These are phyloP conservation scores for Solanum neorickii DNA, from an alignment of 257 asterid species.

Conservation along the genomic window DNA sequence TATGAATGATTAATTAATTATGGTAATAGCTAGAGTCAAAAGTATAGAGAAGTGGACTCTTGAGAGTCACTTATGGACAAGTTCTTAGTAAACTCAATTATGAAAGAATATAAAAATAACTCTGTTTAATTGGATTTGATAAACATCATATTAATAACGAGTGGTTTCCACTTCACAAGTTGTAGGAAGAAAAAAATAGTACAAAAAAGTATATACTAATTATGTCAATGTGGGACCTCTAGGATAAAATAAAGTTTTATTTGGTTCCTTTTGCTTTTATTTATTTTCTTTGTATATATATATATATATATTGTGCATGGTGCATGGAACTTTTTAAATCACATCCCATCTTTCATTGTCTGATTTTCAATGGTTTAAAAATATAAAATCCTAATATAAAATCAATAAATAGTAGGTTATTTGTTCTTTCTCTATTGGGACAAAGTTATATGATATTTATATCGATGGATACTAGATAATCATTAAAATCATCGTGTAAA, in stretches of 20 bases:
- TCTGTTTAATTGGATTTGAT: constrained; percentile 8
- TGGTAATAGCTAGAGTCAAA: not conserved
- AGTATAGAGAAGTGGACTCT: not conserved
- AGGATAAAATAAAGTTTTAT: not conserved
- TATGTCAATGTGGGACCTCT: not conserved
- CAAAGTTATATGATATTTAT: no score
- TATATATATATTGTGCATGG: not conserved
- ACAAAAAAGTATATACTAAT: not conserved
- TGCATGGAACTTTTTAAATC: not conserved
- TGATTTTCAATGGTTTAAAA: not conserved
- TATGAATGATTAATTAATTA: not conserved
- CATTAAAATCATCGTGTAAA: not conserved
- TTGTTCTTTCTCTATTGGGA: not conserved
- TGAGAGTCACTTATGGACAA: not conserved
- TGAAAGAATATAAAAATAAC: not conserved
- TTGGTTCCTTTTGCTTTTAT: not conserved
- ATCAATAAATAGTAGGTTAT: not conserved
- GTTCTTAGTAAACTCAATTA: not conserved
- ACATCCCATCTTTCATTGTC: not conserved
- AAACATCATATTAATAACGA: constrained; percentile 3
- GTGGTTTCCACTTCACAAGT: constrained; percentile 1
- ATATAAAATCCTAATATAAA: not conserved
- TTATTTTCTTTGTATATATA: not conserved
- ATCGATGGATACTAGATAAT: rapidly evolving
- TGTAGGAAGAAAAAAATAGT: not conserved